A percentile compares a stretch with the other conserved stretches of the same genome.
phyloP scores from a whole-genome alignment of 805 yeast genomes.

The Saccharomycopsis sp. region DNA sequence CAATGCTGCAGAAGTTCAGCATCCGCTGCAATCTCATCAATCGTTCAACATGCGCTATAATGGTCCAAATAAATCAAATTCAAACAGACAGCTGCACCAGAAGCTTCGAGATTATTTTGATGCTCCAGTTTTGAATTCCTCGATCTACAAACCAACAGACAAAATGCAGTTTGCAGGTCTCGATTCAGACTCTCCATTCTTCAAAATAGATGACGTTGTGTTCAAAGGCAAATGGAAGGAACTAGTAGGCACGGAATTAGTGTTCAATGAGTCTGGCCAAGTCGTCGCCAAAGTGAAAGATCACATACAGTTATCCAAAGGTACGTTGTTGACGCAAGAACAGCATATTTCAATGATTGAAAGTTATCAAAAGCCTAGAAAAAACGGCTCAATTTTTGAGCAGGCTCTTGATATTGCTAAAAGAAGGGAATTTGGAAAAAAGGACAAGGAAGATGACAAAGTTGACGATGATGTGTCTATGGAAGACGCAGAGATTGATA shows the following conservation, averaged over 20 bases:
- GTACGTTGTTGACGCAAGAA: conserved; percentile 9
- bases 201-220: conserved; percentile 48
- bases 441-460: background rate
- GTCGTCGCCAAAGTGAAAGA: conserved; percentile 16
- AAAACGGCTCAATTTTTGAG: background rate
- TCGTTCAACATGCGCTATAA: too few relatives aligned
- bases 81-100: background rate
- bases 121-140: background rate
- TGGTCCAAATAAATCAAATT: too few relatives aligned
- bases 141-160: conserved; percentile 26
- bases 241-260: conserved; percentile 69
- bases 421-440: background rate
- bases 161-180: conserved; percentile 49
- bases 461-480: conserved; percentile 7
- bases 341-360: background rate
- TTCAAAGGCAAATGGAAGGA: conserved; percentile 72
- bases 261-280: conserved; percentile 24
- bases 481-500: too few relatives aligned
- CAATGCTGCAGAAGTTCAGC: background rate
- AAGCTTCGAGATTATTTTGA: background rate
- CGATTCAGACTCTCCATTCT: conserved; percentile 44
- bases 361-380: conserved; percentile 1
- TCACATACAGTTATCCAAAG: conserved; percentile 13
- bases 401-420: conserved; percentile 3
- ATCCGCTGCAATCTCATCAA: background rate